Conservation (phyloP, 2,329 filamentous ascomycete species). For the Scedosporium apiospermum region DNA sequence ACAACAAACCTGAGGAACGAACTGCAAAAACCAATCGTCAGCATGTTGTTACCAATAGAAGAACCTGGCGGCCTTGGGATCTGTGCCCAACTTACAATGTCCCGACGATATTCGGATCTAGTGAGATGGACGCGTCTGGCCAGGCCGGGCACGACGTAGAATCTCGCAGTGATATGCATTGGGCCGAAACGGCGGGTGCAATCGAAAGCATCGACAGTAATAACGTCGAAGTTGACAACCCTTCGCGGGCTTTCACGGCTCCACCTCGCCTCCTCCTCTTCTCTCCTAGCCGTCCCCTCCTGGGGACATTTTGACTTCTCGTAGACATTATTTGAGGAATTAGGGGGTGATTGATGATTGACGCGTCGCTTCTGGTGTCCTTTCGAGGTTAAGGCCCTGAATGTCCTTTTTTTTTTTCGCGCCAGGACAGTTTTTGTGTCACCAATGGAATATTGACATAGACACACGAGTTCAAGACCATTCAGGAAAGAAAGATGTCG, state of each 20-base stretch:
- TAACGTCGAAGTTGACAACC: neutral
- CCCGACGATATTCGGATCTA: constrained; percentile 43
- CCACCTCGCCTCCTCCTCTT: neutral
- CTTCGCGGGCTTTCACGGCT: neutral
- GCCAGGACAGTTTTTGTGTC: neutral
- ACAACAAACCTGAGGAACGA: constrained; percentile 80
- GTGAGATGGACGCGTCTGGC: constrained; percentile 61
- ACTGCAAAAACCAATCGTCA: constrained; percentile 34
- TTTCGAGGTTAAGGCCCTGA: too few relatives aligned
- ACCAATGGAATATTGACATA: neutral
- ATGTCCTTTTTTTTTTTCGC: neutral
- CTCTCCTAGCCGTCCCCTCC: neutral
- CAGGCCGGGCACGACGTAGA: constrained; percentile 68
- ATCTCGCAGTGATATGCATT: constrained; percentile 58
- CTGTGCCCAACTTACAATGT: constrained; percentile 48
- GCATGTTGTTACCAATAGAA: neutral
- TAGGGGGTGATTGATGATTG: neutral
- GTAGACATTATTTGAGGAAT: neutral
- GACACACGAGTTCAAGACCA: neutral
- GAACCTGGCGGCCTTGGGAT: neutral
- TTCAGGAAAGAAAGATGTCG: neutral
- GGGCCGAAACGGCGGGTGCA: constrained; percentile 16
- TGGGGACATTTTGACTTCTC: neutral
- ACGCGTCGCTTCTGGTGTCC: neutral
- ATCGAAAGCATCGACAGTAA: constrained; percentile 1